Base-by-base conservation (phyloP, 257 asterid genomes). In the Nicotiana tabacum region DNA sequence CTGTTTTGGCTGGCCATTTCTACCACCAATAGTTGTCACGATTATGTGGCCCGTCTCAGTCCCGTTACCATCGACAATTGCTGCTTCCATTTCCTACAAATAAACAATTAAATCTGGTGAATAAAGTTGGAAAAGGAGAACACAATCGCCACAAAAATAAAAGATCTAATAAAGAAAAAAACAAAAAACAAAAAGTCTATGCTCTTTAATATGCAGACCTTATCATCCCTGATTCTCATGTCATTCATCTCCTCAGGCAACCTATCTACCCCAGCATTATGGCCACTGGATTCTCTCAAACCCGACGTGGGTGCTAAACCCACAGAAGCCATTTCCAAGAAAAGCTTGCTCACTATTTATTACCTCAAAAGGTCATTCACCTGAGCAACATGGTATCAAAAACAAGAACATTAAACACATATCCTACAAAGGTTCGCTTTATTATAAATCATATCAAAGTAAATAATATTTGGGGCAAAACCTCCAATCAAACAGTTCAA, bases 11-110 rank as follows among this genome's bases (percentile, higher is more conserved):
- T 95, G 98, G 87, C 97, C 98, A 88, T 91, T 91, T 86, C 91
- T 90, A 83, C 98, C 98, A 29, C 95, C 98, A 88, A 94, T 91
- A 77, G 95, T 91, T 82, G 98, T 92, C 88, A 93, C 99, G 56
- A 95, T 95, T 86, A 93, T 91, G 89, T 95, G 99, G 72, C 99
- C 99, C n/a, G 97, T 83, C 92, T 95, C 99, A 78, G 99, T 93
- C 80, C 97, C 99, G 90, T 92, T 93, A 78, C 97, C 99, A 82
- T 92, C 93, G 56, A 94, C 97, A 78, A 93, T 81, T 55, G 93
- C 81, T 65, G 95, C 92, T 89, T 93, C 97, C 91, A 93, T 89
- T 85, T 94, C 98, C 98, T 93, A 85, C 46, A 81, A 67, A 83
- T 21, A 8, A 60, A 77, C 43, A 58, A 4, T 24, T 9, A 76